Percentiles rank a stretch among this genome's conserved stretches.
Evolutionary conservation across 805 yeast species (phyloP).

Genomic region (Metschnikowia colocasiae): DNA sequence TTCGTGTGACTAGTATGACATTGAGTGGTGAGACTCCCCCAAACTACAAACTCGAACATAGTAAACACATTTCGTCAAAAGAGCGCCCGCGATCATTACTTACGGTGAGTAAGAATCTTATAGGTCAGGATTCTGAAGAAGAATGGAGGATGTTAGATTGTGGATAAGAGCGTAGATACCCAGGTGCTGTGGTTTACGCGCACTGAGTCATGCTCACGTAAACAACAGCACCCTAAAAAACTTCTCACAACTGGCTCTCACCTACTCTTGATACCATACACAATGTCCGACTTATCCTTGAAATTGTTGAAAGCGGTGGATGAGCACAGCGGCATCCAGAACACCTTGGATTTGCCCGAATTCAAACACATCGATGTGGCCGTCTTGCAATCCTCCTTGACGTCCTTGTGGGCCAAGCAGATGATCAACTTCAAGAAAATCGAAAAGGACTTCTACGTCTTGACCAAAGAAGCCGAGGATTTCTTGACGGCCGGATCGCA

Average conservation of each 20-base stretch:
- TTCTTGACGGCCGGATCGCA: constrained; percentile 83
- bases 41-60: too few species aligned
- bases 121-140: too few species aligned
- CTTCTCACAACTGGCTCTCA: constrained; percentile 9
- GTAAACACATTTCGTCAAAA: too few species aligned
- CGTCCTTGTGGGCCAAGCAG: constrained; percentile 77
- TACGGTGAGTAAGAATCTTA: too few species aligned
- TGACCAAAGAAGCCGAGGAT: constrained; percentile 79
- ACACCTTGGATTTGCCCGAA: constrained; percentile 53
- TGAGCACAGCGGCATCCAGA: constrained; percentile 52
- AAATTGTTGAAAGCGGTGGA: constrained; percentile 62
- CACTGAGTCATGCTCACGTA: constrained; percentile 9
- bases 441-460: constrained; percentile 71
- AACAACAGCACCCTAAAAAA: constrained; percentile 14
- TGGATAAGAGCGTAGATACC: too few species aligned
- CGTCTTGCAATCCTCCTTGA: constrained; percentile 74
- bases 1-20: too few species aligned
- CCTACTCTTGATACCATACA: neutral
- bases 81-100: too few species aligned
- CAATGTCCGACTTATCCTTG: constrained; percentile 68
- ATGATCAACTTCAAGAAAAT: constrained; percentile 72
- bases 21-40: too few species aligned
- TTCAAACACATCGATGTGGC: constrained; percentile 67
- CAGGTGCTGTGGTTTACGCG: constrained; percentile 5
- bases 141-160: too few species aligned